A percentile compares a stretch with the other conserved stretches of the same genome.
These are phyloP conservation scores for Calonectria montana DNA, from an alignment of 2,329 filamentous ascomycete species.

Conservation along the genomic window DNA sequence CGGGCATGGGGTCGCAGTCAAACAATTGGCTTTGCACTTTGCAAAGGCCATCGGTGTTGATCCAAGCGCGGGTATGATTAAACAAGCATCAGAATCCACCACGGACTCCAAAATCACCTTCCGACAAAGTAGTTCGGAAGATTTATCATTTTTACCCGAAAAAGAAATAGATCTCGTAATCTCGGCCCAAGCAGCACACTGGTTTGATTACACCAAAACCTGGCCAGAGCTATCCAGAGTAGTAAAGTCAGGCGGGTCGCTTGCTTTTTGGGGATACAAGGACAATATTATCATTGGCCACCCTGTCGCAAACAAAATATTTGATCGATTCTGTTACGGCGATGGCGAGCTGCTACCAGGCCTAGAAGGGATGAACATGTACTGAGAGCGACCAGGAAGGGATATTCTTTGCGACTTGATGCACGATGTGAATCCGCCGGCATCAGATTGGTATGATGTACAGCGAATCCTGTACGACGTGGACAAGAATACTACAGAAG, in stretches of 20 bases:
- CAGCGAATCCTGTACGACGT: slow-evolving; percentile 69
- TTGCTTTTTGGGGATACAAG: slow-evolving; percentile 76
- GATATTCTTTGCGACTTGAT: slow-evolving; percentile 64
- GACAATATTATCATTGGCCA: slow-evolving; percentile 70
- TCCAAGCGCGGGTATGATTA: slow-evolving; percentile 68
- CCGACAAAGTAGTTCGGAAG: slow-evolving; percentile 63
- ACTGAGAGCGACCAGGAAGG: slow-evolving; percentile 72
- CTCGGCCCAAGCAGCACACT: slow-evolving; percentile 71
- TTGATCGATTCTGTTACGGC: slow-evolving; percentile 67
- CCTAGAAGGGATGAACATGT: slow-evolving; percentile 63
- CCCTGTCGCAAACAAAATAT: slow-evolving; percentile 62
- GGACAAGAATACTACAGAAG: slow-evolving; percentile 51
- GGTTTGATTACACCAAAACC: slow-evolving; percentile 69
- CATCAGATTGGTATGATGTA: slow-evolving; percentile 63
- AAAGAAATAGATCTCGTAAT: slow-evolving; percentile 63
- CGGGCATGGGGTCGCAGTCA: slow-evolving; percentile 69
- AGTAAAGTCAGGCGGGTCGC: slow-evolving; percentile 64
- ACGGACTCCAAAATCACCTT: slow-evolving; percentile 59
- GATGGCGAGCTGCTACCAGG: slow-evolving; percentile 56
- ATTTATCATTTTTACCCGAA: slow-evolving; percentile 61
- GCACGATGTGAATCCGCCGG: slow-evolving; percentile 63
- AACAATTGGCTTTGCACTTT: slow-evolving; percentile 66
- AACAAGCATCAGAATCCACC: slow-evolving; percentile 58
- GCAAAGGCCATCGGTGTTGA: slow-evolving; percentile 64
- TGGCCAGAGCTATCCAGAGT: slow-evolving; percentile 68